These are phyloP conservation scores for Trebouxia sp. DNA, from an alignment of 139 green algal genomes.

Conservation along the genomic window DNA sequence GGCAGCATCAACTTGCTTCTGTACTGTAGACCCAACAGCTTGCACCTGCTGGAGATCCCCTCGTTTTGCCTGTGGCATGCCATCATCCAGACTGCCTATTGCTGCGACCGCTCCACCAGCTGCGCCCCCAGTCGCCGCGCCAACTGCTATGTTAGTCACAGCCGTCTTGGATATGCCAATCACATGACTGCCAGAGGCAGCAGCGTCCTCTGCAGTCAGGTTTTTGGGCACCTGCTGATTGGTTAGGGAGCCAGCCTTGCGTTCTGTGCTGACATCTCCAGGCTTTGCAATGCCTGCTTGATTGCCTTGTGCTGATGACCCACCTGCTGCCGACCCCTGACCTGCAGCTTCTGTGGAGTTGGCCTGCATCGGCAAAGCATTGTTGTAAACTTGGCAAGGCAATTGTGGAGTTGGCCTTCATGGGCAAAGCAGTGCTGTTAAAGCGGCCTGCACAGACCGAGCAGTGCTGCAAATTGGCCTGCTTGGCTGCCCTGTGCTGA, in stretches of 20 bases:
- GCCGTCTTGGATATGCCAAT: not conserved
- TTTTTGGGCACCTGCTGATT: conserved; percentile 27
- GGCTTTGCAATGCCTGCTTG: not conserved
- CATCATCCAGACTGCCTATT: not conserved
- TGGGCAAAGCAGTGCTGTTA: no score
- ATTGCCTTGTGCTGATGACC: not conserved
- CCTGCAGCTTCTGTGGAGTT: not conserved
- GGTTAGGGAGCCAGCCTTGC: not conserved
- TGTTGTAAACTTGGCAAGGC: not conserved
- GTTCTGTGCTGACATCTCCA: conserved; percentile 22
- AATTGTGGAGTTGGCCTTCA: not conserved
- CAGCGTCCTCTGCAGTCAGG: not conserved
- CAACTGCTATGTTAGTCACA: not conserved
- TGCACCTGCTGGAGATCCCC: not conserved
- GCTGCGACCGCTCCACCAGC: conserved; percentile 14
- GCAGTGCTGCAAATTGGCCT: no score
- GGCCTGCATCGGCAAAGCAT: not conserved
- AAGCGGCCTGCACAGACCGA: no score
- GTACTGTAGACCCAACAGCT: not conserved
- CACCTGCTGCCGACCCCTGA: not conserved
- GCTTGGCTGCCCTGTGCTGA: not conserved
- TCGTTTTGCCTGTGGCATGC: not conserved
- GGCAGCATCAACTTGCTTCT: not conserved
- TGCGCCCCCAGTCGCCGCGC: not conserved
- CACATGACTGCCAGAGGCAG: not conserved